Evolutionary conservation across 352 stramenopile species (phyloP).

Genomic region (Globisporangium perplexum): DNA sequence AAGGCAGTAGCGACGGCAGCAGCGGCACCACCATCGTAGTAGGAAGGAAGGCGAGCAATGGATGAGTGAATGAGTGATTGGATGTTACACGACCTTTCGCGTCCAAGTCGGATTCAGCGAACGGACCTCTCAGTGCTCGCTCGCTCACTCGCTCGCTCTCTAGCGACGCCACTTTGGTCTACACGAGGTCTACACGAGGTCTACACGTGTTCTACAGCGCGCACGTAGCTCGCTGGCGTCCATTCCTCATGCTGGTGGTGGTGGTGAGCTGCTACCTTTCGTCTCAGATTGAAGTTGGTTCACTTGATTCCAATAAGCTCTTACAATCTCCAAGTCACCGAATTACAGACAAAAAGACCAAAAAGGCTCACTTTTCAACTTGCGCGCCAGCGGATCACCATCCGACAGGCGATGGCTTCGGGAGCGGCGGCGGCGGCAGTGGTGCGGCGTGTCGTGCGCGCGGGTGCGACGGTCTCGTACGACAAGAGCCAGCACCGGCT

Average conservation of each 20-base stretch:
- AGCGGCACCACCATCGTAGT: too few relatives aligned
- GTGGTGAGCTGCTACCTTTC: too few relatives aligned
- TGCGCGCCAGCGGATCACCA: not conserved
- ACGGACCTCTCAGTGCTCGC: too few relatives aligned
- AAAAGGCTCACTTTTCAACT: not conserved
- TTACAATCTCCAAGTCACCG: not conserved
- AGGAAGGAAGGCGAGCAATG: too few relatives aligned
- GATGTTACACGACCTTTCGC: slow-evolving; percentile 7
- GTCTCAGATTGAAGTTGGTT: not conserved
- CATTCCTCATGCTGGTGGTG: too few relatives aligned
- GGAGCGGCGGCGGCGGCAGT: not conserved
- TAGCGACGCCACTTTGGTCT: too few relatives aligned
- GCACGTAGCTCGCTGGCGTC: too few relatives aligned
- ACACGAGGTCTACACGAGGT: too few relatives aligned
- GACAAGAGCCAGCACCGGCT: slow-evolving; percentile 69
- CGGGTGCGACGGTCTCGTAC: slow-evolving; percentile 35
- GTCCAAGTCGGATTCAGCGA: not conserved
- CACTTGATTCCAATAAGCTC: not conserved
- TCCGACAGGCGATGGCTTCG: not conserved
- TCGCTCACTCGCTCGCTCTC: too few relatives aligned
- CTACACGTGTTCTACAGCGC: too few relatives aligned
- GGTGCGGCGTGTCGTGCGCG: slow-evolving; percentile 16
- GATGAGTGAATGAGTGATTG: too few relatives aligned
- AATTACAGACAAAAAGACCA: not conserved
- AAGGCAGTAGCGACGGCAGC: too few relatives aligned